Percentiles rank a stretch among this genome's conserved stretches.
These are phyloP conservation scores for Alternaria brassicicola DNA, from an alignment of 2,329 filamentous ascomycete genomes.

Conservation along the genomic window DNA sequence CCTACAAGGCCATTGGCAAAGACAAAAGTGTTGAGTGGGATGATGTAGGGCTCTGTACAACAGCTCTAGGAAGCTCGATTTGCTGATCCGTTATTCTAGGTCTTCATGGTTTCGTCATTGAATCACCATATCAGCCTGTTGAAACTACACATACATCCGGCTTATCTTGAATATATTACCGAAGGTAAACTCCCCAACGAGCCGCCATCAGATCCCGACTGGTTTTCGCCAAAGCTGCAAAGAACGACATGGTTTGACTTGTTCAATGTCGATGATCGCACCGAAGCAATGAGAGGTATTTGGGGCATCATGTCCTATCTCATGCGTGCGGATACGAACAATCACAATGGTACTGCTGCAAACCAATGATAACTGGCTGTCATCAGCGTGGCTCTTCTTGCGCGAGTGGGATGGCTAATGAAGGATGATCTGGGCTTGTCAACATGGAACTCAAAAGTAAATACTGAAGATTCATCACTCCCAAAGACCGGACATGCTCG, in stretches of 20 bases:
- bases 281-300: constrained; percentile 61
- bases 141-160: constrained; percentile 62
- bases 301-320: constrained; percentile 65
- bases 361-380: constrained; percentile 1
- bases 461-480: background rate
- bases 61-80: background rate
- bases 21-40: constrained; percentile 55
- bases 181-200: constrained; percentile 47
- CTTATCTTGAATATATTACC: constrained; percentile 62
- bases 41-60: constrained; percentile 55
- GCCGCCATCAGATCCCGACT: constrained; percentile 42
- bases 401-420: background rate
- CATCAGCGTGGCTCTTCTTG: background rate
- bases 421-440: background rate
- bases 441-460: background rate
- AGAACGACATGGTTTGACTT: constrained; percentile 66
- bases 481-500: background rate
- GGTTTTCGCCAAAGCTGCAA: constrained; percentile 60
- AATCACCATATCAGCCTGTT: constrained; percentile 68
- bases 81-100: constrained; percentile 48
- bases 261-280: constrained; percentile 59
- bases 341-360: constrained; percentile 7
- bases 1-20: constrained; percentile 64
- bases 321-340: constrained; percentile 35
- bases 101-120: constrained; percentile 66